Evolutionary conservation across 768 basidiomycete genomes (phyloP).

Genomic region (Agaricus blazei): DNA sequence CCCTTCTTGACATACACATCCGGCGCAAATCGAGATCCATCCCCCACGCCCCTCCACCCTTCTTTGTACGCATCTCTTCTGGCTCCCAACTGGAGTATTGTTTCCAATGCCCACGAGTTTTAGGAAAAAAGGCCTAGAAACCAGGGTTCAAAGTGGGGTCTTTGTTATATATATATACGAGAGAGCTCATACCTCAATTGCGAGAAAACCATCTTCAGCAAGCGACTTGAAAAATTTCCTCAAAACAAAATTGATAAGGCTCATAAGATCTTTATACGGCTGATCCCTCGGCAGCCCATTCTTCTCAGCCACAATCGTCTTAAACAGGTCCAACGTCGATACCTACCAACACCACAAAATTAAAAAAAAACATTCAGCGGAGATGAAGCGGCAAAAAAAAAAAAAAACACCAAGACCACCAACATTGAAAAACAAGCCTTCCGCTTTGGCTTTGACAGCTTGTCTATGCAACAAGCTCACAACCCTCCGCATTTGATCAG

Average conservation of each 20-base stretch:
- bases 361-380: conserved; percentile 6
- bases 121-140: conserved; percentile 79
- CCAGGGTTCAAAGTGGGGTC: conserved; percentile 3
- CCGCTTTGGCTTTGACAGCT: conserved; percentile 86
- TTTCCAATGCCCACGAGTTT: conserved; percentile 85
- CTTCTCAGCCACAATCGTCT: conserved; percentile 77
- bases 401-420: conserved; percentile 13
- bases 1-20: conserved; percentile 86
- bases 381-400: conserved; percentile 5
- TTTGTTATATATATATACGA: conserved; percentile 4
- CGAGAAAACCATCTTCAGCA: conserved; percentile 77
- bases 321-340: conserved; percentile 86
- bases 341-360: conserved; percentile 47
- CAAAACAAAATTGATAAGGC: conserved; percentile 81
- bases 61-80: conserved; percentile 24
- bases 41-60: conserved; percentile 27
- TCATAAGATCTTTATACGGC: conserved; percentile 77
- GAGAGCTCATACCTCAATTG: conserved; percentile 67
- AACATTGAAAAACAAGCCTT: conserved; percentile 95
- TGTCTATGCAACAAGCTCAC: conserved; percentile 89
- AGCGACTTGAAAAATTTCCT: conserved; percentile 93
- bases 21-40: conserved; percentile 44
- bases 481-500: conserved; percentile 86
- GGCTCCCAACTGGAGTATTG: conserved; percentile 77
- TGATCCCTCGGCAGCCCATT: conserved; percentile 73